Base-by-base conservation (phyloP, 2,329 filamentous ascomycete species). In the Fusarium albidum region DNA sequence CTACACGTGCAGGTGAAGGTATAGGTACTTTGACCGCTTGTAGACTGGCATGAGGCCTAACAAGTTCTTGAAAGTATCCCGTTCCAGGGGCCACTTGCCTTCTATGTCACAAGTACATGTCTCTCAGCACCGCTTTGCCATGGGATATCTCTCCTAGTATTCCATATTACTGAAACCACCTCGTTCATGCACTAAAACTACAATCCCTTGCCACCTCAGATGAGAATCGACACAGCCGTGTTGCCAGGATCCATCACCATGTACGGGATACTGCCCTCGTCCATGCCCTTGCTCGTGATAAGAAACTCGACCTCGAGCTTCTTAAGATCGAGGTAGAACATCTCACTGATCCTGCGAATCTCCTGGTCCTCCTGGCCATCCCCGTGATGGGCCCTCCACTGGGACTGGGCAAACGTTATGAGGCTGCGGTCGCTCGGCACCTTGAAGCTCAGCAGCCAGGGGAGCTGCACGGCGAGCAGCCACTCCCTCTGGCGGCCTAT, bases 391-490 rank as follows among this genome's bases (percentile, higher is more conserved):
- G 71, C 61, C 21, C 54, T 55, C 69, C 69, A 73, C 63, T 72
- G 67, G 15, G 71, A 72, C n/a, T 69, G 67, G 4, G 76, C 76
- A 50, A 77, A 79, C 21, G 69, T 74, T 14, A 76, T 52, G 28
- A 79, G 57, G 31, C 71, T 79, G 43, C 75, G 66, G 15, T 77
- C 71, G 14, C 72, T 66, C 0, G 69, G 70, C 6, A 78, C 76
- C 47, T 71, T 69, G 66, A 75, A 78, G 52, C 74, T 78, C 9
- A 80, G 69, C 1, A 82, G 68, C 64, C 75, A 75, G 1, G 79
- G 78, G 1, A 81, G 58, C 38, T 80, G 77, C 1, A 73, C 71
- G 1, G 75, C 66, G 1, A 81, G 68, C 6, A 81, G 64, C 78
- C 79, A 82, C 55, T 79, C 69, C 3, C 72, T 64, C 28, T 73